Percentiles rank a stretch among this genome's conserved stretches.
phyloP scores from a whole-genome alignment of 2,329 filamentous ascomycete species.

The Endothia cerciana region DNA sequence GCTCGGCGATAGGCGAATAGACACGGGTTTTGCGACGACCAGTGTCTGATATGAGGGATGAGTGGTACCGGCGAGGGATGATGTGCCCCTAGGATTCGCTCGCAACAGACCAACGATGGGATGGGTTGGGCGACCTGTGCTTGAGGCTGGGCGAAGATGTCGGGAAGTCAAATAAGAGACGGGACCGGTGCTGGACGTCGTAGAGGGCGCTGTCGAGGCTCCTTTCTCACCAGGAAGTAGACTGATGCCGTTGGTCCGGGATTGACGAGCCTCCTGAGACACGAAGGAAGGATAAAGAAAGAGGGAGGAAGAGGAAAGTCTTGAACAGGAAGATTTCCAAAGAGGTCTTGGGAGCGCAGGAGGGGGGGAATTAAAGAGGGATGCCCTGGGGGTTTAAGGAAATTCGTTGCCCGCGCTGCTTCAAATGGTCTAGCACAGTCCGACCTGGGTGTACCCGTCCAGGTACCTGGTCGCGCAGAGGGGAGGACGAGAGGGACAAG shows the following conservation, averaged over 20 bases:
- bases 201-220: constrained; percentile 14
- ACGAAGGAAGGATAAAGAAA: constrained; percentile 38
- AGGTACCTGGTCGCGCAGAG: constrained; percentile 25
- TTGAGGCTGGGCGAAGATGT: constrained; percentile 18
- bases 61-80: constrained; percentile 41
- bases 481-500: constrained; percentile 18
- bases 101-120: constrained; percentile 32
- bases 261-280: constrained; percentile 39
- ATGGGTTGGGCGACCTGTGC: constrained; percentile 22
- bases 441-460: constrained; percentile 23
- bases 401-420: constrained; percentile 35
- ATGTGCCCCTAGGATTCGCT: constrained; percentile 39
- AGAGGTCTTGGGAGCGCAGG: constrained; percentile 35
- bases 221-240: constrained; percentile 29
- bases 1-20: constrained; percentile 36
- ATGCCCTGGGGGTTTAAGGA: constrained; percentile 46
- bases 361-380: constrained; percentile 41
- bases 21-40: constrained; percentile 41
- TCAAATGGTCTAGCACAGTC: constrained; percentile 27
- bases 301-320: constrained; percentile 46
- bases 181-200: constrained; percentile 18
- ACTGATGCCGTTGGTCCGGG: constrained; percentile 33
- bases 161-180: constrained; percentile 30
- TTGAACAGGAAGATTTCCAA: constrained; percentile 45
- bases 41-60: constrained; percentile 40